Conservation (phyloP, 768 basidiomycete species). For the Cystoderma amianthinum region DNA sequence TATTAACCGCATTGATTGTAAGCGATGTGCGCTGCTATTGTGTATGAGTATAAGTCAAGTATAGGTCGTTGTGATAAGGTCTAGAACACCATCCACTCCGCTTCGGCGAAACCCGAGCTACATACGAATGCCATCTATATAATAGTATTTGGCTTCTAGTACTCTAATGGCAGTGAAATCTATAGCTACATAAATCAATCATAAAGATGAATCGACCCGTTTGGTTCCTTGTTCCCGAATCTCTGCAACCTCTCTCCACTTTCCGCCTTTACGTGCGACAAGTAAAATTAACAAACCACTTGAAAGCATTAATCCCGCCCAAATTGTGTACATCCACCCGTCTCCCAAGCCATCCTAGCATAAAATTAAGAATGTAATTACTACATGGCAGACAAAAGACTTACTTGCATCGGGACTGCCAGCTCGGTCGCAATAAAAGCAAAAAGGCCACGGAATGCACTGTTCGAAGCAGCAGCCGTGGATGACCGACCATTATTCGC, state of each 20-base stretch:
- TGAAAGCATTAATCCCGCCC: slow-evolving; percentile 39
- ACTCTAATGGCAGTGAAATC: no score
- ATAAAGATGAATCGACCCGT: no score
- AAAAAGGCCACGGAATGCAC: slow-evolving; percentile 61
- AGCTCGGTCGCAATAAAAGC: slow-evolving; percentile 69
- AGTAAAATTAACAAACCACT: slow-evolving; percentile 52
- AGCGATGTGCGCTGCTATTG: no score
- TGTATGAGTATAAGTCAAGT: no score
- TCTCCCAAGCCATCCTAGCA: slow-evolving; percentile 63
- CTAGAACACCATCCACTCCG: no score
- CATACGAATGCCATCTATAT: no score
- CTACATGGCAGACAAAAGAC: slow-evolving; percentile 9
- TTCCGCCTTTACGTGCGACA: slow-evolving; percentile 48
- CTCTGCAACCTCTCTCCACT: slow-evolving; percentile 52
- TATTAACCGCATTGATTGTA: no score
- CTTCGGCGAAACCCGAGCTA: no score
- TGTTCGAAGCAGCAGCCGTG: slow-evolving; percentile 71
- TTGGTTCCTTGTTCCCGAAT: slow-evolving; percentile 22
- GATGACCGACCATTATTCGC: slow-evolving; percentile 78
- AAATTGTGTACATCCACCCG: slow-evolving; percentile 73
- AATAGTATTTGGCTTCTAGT: no score
- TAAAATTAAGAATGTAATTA: not conserved
- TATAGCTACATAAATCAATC: no score
- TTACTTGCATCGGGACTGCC: slow-evolving; percentile 65
- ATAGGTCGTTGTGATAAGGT: no score